Conservation (phyloP, 805 yeast species). For the Nakazawaea siamensis region DNA sequence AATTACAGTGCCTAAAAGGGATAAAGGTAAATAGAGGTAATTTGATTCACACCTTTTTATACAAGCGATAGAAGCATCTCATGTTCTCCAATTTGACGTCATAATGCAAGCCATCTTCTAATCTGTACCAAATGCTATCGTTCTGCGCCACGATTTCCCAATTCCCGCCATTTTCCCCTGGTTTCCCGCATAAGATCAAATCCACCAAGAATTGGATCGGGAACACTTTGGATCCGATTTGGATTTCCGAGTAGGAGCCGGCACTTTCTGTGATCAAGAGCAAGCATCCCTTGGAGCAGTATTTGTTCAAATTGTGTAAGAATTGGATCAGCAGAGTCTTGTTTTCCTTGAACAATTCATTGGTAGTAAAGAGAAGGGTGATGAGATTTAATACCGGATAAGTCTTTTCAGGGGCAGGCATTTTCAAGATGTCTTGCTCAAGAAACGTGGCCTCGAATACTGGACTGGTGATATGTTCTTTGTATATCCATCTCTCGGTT, state of each 20-base stretch:
- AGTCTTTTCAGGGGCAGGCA: constrained; percentile 17
- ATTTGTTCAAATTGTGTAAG: constrained; percentile 40
- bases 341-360: constrained; percentile 72
- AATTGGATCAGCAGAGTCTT: constrained; percentile 51
- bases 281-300: constrained; percentile 49
- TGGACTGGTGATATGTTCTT: constrained; percentile 15
- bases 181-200: constrained; percentile 53
- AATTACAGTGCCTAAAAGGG: constrained; percentile 12
- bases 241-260: constrained; percentile 78
- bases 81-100: constrained; percentile 73
- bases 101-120: constrained; percentile 36
- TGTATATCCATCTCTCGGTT: constrained; percentile 45
- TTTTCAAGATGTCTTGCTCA: constrained; percentile 27
- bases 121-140: constrained; percentile 80
- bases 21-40: constrained; percentile 11
- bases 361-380: constrained; percentile 77
- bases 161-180: constrained; percentile 33
- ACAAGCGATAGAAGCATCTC: constrained; percentile 78
- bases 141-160: constrained; percentile 63
- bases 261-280: constrained; percentile 79
- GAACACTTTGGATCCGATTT: constrained; percentile 66
- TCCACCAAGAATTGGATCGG: constrained; percentile 80
- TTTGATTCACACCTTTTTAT: constrained; percentile 34
- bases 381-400: constrained; percentile 37
- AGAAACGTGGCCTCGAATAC: constrained; percentile 24